Base-by-base conservation (phyloP, 1,284 basidiomycete species). In the Ustilago shanxiensis region DNA sequence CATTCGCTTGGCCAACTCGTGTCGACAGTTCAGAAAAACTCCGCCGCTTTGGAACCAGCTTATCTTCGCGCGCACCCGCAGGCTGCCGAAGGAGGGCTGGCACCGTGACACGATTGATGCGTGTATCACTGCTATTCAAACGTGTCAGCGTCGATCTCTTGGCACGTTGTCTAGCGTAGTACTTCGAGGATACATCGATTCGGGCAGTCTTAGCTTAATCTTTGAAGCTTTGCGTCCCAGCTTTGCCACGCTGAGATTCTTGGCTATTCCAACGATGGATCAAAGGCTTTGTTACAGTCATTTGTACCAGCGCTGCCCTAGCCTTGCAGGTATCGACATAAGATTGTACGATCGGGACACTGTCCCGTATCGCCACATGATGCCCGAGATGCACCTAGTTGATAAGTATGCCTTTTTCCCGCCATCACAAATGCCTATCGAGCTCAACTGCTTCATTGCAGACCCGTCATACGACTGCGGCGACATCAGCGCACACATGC, bases 91-190 rank as follows among this genome's bases (percentile, higher is more conserved):
- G 3, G 20, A 6, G 3, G 58, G 47, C 1, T 60, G 58, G 58
- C 47, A 41, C 14, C 58, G 37, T n/a, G 58, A 60, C 37, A 60
- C 58, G 10, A 45, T 60, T 22, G 49, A 60, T n/a, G 33, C 47
- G 1, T 59, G 57, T 33, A n/a, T 59, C 44, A 31, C 26, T 33
- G 56, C 57, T 16, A 60, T 60, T 33, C 29, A 60, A 20, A 60
- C 57, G 20, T 60, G 57, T 22, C 33, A 50, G 33, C 45, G 45
- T 14, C 45, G 47, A 22, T 60, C 57, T n/a, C 22, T 26, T 31
- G 57, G 57, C 20, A 18, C 47, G 4, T 22, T 60, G 33, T 20
- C 7, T 0, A 39, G 57, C 33, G 47, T 60, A 7, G 49, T 11
- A 13, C 33, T 60, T 28, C 37, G 49, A 22, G 57, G 57, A 9